A percentile compares a stretch with the other conserved stretches of the same genome.
Conservation (phyloP, 441 rosid species). For the Melastoma candidum region DNA sequence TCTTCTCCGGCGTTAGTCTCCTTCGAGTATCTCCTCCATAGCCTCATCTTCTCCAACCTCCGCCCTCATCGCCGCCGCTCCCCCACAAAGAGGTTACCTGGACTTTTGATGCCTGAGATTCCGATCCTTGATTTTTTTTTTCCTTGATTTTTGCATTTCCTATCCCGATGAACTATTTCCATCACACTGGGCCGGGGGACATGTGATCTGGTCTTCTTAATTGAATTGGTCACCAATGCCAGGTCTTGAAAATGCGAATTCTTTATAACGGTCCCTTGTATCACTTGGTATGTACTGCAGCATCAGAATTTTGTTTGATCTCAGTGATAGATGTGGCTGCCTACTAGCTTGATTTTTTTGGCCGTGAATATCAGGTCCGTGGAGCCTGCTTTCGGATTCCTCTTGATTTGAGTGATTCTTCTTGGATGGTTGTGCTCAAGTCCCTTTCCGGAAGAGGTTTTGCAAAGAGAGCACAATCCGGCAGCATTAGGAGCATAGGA, state of each 20-base stretch:
- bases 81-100: slow-evolving; percentile 46
- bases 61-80: slow-evolving; percentile 43
- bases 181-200: neutral
- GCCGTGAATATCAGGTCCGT: slow-evolving; percentile 30
- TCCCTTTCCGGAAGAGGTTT: slow-evolving; percentile 31
- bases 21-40: slow-evolving; percentile 34
- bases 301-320: neutral
- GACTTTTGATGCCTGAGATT: neutral
- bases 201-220: slow-evolving; percentile 19
- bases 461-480: slow-evolving; percentile 11
- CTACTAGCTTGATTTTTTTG: neutral
- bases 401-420: slow-evolving; percentile 38
- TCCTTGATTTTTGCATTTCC: neutral
- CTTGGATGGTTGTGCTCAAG: slow-evolving; percentile 43
- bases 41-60: slow-evolving; percentile 49
- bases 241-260: slow-evolving; percentile 6
- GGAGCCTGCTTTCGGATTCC: slow-evolving; percentile 39
- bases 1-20: slow-evolving; percentile 14
- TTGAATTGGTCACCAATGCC: slow-evolving; percentile 14
- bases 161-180: neutral
- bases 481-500: slow-evolving; percentile 15
- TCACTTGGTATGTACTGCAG: slow-evolving; percentile 16
- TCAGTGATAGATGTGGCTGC: neutral
- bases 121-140: neutral
- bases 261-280: slow-evolving; percentile 8